Evolutionary conservation across 306 rosid species (phyloP).

Genomic region (Vicia sativa): DNA sequence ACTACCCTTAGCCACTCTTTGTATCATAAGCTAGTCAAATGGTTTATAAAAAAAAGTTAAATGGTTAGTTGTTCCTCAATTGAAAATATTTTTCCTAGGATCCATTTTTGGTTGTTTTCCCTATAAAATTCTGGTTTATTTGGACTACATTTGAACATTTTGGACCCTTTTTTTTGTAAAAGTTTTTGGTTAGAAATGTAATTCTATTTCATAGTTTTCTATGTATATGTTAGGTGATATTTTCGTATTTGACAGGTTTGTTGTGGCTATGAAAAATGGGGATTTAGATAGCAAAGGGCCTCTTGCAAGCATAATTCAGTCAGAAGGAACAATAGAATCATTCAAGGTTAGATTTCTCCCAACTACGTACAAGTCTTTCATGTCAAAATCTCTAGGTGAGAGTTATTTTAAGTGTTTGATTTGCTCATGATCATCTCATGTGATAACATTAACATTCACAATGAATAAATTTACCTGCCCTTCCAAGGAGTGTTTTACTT

Average conservation of each 20-base stretch:
- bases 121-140: slow-evolving; percentile 13
- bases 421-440: no score
- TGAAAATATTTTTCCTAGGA: slow-evolving; percentile 24
- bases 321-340: slow-evolving; percentile 81
- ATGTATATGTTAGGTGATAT: slow-evolving; percentile 14
- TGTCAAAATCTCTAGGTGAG: no score
- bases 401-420: no score
- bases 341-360: slow-evolving; percentile 67
- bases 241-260: slow-evolving; percentile 53
- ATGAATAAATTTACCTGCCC: no score
- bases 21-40: slow-evolving; percentile 12
- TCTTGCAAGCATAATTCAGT: slow-evolving; percentile 64
- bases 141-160: slow-evolving; percentile 29
- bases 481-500: no score
- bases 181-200: slow-evolving; percentile 12
- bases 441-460: no score
- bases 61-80: slow-evolving; percentile 24
- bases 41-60: slow-evolving; percentile 2
- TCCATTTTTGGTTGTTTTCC: neutral
- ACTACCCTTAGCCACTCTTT: slow-evolving; percentile 17
- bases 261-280: slow-evolving; percentile 90
- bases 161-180: neutral
- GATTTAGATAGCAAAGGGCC: slow-evolving; percentile 83
- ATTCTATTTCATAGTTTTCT: neutral
- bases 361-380: neutral